Evolutionary conservation across 164 flowering plant genomes (phyloP), one percentile per base, ranked within the genome.

Genomic region (Platanus orientalis): DNA sequence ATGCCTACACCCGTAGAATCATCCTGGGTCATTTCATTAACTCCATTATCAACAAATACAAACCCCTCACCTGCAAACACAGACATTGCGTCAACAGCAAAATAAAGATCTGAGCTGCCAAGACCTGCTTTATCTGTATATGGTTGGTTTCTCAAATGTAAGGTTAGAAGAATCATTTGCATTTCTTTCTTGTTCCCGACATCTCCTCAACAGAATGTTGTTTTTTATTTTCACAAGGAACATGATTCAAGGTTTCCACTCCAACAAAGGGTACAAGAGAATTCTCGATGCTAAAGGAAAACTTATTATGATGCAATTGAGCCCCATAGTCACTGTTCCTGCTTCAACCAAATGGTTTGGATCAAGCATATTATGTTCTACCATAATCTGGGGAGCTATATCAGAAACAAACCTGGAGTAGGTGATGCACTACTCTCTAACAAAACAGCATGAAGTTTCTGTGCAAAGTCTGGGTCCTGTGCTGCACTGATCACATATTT

Each of bases 381-480:
- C 73, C 19, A 67, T 36, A 53, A 72, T 75, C 34, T 60, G 73
- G 0, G 66, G 59, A 63, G 69, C 69, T 54, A 80, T 72, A 78
- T 80, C 82, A 48, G 75, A 63, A 73, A 84, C 55, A 85, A 75
- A 85, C 81, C 84, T 54, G 84, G 77, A 19, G 92, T 89, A 56
- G 90, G 92, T 14, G 90, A 77, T 49, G 92, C 89, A 56, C 89
- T 92, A 73, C 87, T 88, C 70, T 92, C 94, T 63, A 85, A 66
- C 72, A 87, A 79, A 63, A 93, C 89, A 64, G 94, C 89, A 76
- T 83, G 90, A 36, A 89, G 74, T 67, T 90, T 87, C 74, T 83
- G 90, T 14, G 96, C 93, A 75, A 90, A 87, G 67, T 86, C 93
- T 39, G 97, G 89, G 71, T 90, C 70, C 73, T 90, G 86, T 59